These are phyloP conservation scores for Rhodotorula diobovata DNA, from an alignment of 768 basidiomycete genomes.

Conservation along the genomic window DNA sequence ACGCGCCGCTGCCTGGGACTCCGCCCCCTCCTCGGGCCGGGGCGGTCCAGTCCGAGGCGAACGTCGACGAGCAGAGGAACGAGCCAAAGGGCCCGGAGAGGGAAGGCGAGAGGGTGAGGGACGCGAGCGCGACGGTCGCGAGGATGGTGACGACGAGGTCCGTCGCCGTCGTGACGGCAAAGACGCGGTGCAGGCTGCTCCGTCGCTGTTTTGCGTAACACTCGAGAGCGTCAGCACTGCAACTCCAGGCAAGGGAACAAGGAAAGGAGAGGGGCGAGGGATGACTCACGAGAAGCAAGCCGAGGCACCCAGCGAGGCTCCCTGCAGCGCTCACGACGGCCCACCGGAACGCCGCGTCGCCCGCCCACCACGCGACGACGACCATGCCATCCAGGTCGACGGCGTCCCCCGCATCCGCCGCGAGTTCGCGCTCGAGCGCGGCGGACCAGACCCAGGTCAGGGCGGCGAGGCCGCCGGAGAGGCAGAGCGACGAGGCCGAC, in stretches of 20 bases:
- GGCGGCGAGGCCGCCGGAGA: conserved; percentile 2
- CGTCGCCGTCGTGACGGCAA: conserved; percentile 27
- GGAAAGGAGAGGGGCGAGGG: background rate
- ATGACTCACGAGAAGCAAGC: conserved; percentile 16
- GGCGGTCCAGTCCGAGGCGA: background rate
- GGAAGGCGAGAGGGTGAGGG: conserved; percentile 26
- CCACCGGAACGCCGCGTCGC: conserved; percentile 13
- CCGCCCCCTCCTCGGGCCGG: background rate
- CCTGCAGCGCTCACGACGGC: conserved; percentile 2
- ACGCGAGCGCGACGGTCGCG: conserved; percentile 18
- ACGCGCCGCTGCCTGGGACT: too few species aligned
- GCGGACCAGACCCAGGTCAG: conserved; percentile 3
- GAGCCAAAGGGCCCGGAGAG: conserved; percentile 21
- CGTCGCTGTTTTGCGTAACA: background rate
- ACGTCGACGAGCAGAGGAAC: conserved; percentile 31
- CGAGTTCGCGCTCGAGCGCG: background rate
- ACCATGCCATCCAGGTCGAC: conserved; percentile 13
- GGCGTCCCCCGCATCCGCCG: conserved; percentile 1
- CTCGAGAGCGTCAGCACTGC: too few species aligned
- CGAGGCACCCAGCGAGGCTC: conserved; percentile 4
- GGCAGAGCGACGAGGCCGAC: conserved; percentile 1
- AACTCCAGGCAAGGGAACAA: too few species aligned
- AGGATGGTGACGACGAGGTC: conserved; percentile 24
- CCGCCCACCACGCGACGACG: conserved; percentile 27
- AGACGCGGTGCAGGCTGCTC: conserved; percentile 14